Evolutionary conservation across 768 basidiomycete species (phyloP).

Genomic region (Porphyrellus cyaneotinctus): DNA sequence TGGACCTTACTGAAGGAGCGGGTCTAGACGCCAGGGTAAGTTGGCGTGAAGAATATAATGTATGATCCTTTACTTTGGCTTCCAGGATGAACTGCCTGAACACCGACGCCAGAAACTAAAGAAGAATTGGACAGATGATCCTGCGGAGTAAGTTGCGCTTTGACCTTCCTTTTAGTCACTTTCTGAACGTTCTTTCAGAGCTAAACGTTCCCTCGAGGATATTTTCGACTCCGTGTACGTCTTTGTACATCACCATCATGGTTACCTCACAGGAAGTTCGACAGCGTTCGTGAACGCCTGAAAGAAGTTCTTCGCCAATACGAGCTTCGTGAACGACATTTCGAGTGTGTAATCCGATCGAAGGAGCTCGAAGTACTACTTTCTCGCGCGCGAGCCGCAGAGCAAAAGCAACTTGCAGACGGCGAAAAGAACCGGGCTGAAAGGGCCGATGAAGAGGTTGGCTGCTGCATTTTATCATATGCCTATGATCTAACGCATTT

Average conservation of each 20-base stretch:
- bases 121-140: constrained; percentile 79
- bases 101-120: constrained; percentile 64
- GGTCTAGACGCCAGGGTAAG: constrained; percentile 61
- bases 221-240: constrained; percentile 85
- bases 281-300: constrained; percentile 77
- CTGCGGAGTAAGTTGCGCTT: constrained; percentile 55
- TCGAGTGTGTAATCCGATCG: constrained; percentile 87
- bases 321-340: constrained; percentile 86
- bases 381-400: constrained; percentile 82
- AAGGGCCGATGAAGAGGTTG: constrained; percentile 73
- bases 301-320: constrained; percentile 87
- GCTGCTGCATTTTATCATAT: constrained; percentile 9
- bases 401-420: constrained; percentile 80
- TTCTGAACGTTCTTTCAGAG: constrained; percentile 40
- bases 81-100: constrained; percentile 62
- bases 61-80: constrained; percentile 1
- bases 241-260: neutral
- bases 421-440: constrained; percentile 66
- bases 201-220: constrained; percentile 69
- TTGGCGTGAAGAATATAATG: constrained; percentile 4
- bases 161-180: neutral
- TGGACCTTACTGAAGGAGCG: constrained; percentile 79
- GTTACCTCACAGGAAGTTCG: constrained; percentile 1
- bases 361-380: constrained; percentile 88
- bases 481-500: constrained; percentile 7